Percentiles rank a stretch among this genome's conserved stretches.
Evolutionary conservation across 2,329 filamentous ascomycete genomes (phyloP).

Genomic region (Microsporum audouinii): DNA sequence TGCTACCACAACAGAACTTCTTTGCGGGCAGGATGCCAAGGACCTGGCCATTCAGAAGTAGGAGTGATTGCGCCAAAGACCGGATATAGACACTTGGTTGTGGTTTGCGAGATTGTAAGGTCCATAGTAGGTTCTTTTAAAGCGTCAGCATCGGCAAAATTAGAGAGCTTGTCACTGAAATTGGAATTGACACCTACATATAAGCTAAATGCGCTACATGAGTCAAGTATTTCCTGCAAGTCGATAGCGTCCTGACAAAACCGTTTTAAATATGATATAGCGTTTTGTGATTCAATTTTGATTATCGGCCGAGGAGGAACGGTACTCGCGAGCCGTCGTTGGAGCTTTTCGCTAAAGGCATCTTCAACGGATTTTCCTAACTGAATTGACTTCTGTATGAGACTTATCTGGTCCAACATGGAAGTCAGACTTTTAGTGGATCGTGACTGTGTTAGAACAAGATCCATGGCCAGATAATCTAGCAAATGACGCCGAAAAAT

Average conservation of each 20-base stretch:
- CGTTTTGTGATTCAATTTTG: slow-evolving; percentile 59
- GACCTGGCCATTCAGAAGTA: slow-evolving; percentile 62
- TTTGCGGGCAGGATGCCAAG: slow-evolving; percentile 58
- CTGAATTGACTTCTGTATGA: slow-evolving; percentile 48
- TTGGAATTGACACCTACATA: slow-evolving; percentile 42
- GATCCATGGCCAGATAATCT: slow-evolving; percentile 30
- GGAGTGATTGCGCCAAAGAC: slow-evolving; percentile 62
- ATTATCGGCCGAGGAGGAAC: slow-evolving; percentile 89
- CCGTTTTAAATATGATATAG: slow-evolving; percentile 56
- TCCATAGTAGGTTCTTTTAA: slow-evolving; percentile 8
- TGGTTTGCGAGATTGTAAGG: slow-evolving; percentile 52
- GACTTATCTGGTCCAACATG: slow-evolving; percentile 37
- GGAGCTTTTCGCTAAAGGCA: slow-evolving; percentile 83
- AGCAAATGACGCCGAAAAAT: slow-evolving; percentile 48
- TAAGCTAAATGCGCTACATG: slow-evolving; percentile 56
- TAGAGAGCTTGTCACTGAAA: neutral
- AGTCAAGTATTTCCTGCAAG: slow-evolving; percentile 55
- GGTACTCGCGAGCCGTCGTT: slow-evolving; percentile 82
- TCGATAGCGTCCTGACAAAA: slow-evolving; percentile 63
- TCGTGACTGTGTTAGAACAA: slow-evolving; percentile 22
- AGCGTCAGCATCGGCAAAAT: slow-evolving; percentile 4
- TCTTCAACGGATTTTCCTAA: slow-evolving; percentile 56
- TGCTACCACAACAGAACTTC: slow-evolving; percentile 67
- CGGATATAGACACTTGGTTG: slow-evolving; percentile 76
- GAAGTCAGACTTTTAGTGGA: slow-evolving; percentile 21